Evolutionary conservation across 1,284 basidiomycete species (phyloP).

Genomic region (Cryptococcus hybrid): DNA sequence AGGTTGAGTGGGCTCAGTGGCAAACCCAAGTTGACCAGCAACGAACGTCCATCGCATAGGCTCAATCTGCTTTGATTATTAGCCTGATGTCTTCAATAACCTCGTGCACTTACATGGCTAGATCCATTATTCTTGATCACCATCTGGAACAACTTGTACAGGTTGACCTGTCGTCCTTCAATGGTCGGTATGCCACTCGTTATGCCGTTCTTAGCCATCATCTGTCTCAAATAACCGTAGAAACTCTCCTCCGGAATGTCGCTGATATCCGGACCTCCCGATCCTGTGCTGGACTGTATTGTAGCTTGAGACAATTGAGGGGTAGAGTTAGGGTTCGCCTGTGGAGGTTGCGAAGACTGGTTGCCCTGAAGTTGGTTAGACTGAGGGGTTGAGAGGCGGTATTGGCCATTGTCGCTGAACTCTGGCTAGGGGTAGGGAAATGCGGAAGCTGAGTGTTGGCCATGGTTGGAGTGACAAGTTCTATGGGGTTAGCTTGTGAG

Average conservation of each 20-base stretch:
- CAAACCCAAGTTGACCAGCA: conserved; percentile 34
- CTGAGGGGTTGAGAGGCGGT: too few species aligned
- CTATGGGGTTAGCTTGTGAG: conserved; percentile 16
- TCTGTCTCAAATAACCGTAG: conserved; percentile 8
- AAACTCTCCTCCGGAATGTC: conserved; percentile 17
- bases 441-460: conserved; percentile 9
- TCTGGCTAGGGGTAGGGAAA: conserved; percentile 4
- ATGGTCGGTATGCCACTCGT: conserved; percentile 15
- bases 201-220: conserved; percentile 3
- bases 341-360: too few species aligned
- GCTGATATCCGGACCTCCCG: conserved; percentile 3
- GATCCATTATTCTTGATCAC: conserved; percentile 37
- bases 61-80: conserved; percentile 11
- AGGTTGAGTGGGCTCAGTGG: conserved; percentile 11
- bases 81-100: not conserved
- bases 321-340: conserved; percentile 1
- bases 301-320: conserved; percentile 12
- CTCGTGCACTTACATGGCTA: conserved; percentile 23
- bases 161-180: conserved; percentile 25
- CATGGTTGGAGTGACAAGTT: conserved; percentile 16
- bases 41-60: conserved; percentile 25
- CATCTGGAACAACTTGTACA: conserved; percentile 30
- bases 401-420: too few species aligned
- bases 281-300: not conserved
- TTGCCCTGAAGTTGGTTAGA: too few species aligned